Conservation (phyloP, 139 green algal species). For the Haematococcus sp. region DNA sequence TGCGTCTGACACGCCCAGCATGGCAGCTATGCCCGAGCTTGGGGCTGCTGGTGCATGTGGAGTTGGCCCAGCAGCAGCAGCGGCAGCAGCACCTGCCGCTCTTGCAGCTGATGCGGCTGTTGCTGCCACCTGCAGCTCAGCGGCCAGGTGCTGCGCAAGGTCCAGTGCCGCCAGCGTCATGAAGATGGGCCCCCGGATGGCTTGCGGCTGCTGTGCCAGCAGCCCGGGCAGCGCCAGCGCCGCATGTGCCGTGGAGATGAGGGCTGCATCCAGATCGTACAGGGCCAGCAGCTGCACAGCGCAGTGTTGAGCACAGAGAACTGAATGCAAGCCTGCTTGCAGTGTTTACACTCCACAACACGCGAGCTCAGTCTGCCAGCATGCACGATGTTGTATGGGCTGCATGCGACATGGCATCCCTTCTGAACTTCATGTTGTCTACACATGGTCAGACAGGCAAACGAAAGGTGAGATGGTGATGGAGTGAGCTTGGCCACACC, state of each 20-base stretch:
- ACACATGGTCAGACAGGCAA: too few species aligned
- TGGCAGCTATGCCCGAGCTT: too few species aligned
- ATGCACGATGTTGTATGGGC: too few species aligned
- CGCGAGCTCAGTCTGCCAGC: too few species aligned
- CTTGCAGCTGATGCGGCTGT: neutral
- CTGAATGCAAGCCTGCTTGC: too few species aligned
- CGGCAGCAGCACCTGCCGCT: neutral
- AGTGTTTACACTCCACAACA: too few species aligned
- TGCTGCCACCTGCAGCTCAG: constrained; percentile 17
- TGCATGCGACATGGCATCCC: too few species aligned
- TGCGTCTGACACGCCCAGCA: too few species aligned
- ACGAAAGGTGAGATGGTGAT: too few species aligned
- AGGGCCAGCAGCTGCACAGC: neutral
- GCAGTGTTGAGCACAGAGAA: neutral
- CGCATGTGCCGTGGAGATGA: constrained; percentile 25
- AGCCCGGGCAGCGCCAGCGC: constrained; percentile 26
- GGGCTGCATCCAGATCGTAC: constrained; percentile 20
- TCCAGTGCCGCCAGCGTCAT: constrained; percentile 25
- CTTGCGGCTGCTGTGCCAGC: constrained; percentile 6
- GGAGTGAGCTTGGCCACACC: neutral
- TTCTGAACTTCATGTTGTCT: too few species aligned
- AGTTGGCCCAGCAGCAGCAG: too few species aligned
- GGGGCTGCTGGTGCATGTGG: too few species aligned
- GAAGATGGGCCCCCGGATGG: constrained; percentile 20
- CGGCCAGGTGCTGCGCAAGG: constrained; percentile 20